Conservation (phyloP, 1,284 basidiomycete species). For the Melampsora larici-populina region DNA sequence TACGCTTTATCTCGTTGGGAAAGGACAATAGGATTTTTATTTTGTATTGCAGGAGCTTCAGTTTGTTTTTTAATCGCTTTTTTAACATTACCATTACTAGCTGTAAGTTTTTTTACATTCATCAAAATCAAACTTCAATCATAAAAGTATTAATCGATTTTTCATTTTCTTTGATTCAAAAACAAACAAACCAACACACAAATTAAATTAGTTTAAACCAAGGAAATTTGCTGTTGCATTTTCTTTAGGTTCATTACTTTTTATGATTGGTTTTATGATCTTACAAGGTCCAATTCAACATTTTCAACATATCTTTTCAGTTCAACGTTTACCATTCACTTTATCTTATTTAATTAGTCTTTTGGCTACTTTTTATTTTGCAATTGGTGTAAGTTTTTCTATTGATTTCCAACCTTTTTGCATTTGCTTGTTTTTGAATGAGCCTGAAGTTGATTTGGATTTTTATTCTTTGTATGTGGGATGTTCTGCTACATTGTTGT, state of each 20-base stretch:
- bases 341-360: slow-evolving; percentile 75
- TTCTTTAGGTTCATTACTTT: slow-evolving; percentile 58
- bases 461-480: neutral
- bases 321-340: slow-evolving; percentile 83
- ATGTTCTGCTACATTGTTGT: neutral
- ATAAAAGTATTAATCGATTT: slow-evolving; percentile 52
- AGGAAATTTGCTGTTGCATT: slow-evolving; percentile 64
- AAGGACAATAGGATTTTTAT: slow-evolving; percentile 89
- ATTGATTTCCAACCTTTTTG: too few species aligned
- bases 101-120: too few species aligned
- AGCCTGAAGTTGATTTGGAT: neutral
- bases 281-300: slow-evolving; percentile 58
- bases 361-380: slow-evolving; percentile 79
- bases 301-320: slow-evolving; percentile 77
- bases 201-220: slow-evolving; percentile 70
- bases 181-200: too few species aligned
- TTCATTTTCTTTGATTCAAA: too few species aligned
- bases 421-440: neutral
- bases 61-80: slow-evolving; percentile 92
- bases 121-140: slow-evolving; percentile 48
- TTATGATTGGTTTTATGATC: slow-evolving; percentile 48
- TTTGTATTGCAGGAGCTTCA: slow-evolving; percentile 80
- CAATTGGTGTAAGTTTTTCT: slow-evolving; percentile 67
- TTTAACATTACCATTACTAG: slow-evolving; percentile 73
- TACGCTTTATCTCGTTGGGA: slow-evolving; percentile 89